Evolutionary conservation across 805 yeast genomes (phyloP).

Genomic region (Pichia ethanolica): DNA sequence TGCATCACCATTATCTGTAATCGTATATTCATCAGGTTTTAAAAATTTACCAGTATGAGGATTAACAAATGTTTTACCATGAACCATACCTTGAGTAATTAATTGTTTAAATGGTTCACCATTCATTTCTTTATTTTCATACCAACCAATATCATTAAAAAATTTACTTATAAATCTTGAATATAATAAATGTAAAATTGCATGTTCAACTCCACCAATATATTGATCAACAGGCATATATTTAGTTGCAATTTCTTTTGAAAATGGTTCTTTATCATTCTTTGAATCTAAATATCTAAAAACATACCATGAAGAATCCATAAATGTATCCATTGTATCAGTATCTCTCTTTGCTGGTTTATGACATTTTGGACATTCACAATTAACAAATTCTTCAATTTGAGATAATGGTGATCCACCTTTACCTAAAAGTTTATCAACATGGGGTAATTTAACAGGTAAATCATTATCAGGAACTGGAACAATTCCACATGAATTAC

Average conservation of each 20-base stretch:
- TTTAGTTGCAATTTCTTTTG: conserved; percentile 37
- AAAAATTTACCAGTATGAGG: conserved; percentile 69
- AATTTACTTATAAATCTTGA: conserved; percentile 83
- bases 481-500: conserved; percentile 78
- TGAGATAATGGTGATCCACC: conserved; percentile 65
- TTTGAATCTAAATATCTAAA: conserved; percentile 75
- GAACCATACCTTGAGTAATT: conserved; percentile 97
- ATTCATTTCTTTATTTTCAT: conserved; percentile 46
- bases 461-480: conserved; percentile 85
- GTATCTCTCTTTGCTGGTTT: conserved; percentile 75
- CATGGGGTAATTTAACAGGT: conserved; percentile 73
- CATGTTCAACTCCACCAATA: conserved; percentile 95
- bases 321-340: conserved; percentile 97
- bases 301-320: conserved; percentile 96
- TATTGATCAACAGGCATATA: conserved; percentile 83
- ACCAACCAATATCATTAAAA: conserved; percentile 54
- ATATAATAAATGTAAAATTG: conserved; percentile 83
- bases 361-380: conserved; percentile 78
- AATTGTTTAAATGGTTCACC: conserved; percentile 80
- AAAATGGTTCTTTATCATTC: conserved; percentile 51
- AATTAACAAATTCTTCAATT: conserved; percentile 60
- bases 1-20: conserved; percentile 34
- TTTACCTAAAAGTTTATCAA: conserved; percentile 35
- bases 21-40: conserved; percentile 67
- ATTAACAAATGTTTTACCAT: conserved; percentile 74